Evolutionary conservation across 139 green algal species (phyloP).

Genomic region (Chlamydomonas eustigma): DNA sequence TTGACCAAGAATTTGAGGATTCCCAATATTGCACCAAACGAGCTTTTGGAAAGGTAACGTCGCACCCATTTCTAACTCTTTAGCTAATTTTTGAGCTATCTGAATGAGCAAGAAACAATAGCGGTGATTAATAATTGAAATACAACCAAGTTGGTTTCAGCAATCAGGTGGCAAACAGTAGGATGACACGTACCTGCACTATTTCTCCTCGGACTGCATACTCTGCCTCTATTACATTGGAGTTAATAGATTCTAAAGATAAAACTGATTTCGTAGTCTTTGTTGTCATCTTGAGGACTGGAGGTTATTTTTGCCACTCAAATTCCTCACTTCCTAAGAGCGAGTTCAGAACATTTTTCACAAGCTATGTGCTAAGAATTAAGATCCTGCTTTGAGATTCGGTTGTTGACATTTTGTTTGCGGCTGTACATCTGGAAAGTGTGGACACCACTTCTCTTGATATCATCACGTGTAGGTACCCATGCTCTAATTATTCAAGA

Average conservation of each 20-base stretch:
- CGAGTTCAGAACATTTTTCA: too few relatives aligned
- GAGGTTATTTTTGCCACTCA: too few relatives aligned
- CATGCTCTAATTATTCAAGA: too few relatives aligned
- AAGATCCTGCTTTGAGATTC: too few relatives aligned
- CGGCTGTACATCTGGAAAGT: too few relatives aligned
- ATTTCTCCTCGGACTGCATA: constrained; percentile 90
- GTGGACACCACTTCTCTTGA: too few relatives aligned
- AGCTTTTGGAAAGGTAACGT: constrained; percentile 64
- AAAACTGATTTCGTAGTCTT: too few relatives aligned
- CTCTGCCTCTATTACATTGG: constrained; percentile 36
- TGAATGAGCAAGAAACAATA: constrained; percentile 32
- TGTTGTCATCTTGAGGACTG: too few relatives aligned
- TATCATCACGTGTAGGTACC: too few relatives aligned
- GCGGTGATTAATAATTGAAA: constrained; percentile 23
- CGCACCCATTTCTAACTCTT: constrained; percentile 55
- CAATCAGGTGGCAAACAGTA: background rate
- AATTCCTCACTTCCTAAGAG: too few relatives aligned
- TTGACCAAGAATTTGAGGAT: constrained; percentile 89
- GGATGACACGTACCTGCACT: constrained; percentile 27
- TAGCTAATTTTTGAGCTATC: constrained; percentile 57
- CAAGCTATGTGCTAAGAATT: too few relatives aligned
- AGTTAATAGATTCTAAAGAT: constrained; percentile 33
- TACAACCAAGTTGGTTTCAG: constrained; percentile 23
- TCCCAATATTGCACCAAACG: constrained; percentile 88
- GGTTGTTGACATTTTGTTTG: too few relatives aligned